These are phyloP conservation scores for Zymoseptoria passerinii DNA, from an alignment of 2,329 filamentous ascomycete species.

Conservation along the genomic window DNA sequence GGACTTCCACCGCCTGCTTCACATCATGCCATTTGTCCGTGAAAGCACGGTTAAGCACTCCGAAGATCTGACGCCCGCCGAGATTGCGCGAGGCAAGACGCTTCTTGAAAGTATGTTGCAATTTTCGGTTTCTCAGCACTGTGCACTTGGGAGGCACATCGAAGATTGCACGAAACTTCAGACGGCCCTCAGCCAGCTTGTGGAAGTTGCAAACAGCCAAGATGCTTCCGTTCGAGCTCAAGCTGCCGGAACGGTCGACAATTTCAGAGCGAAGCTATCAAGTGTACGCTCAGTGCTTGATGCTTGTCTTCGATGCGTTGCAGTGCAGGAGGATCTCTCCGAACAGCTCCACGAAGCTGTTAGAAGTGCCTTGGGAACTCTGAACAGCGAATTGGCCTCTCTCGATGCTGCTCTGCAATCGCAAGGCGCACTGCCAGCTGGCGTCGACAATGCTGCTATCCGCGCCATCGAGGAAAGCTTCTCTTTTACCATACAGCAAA, in stretches of 20 bases:
- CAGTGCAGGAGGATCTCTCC: constrained; percentile 13
- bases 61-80: constrained; percentile 72
- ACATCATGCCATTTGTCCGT: constrained; percentile 61
- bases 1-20: constrained; percentile 71
- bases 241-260: not conserved
- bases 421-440: constrained; percentile 1
- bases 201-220: constrained; percentile 2
- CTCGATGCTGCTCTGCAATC: not conserved
- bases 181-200: constrained; percentile 6
- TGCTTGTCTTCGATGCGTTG: constrained; percentile 6
- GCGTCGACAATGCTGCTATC: constrained; percentile 2
- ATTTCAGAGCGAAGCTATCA: constrained; percentile 1
- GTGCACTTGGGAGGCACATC: constrained; percentile 3
- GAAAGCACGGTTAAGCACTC: constrained; percentile 64
- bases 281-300: constrained; percentile 5
- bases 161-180: constrained; percentile 1
- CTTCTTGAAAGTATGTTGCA: constrained; percentile 80
- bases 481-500: not conserved
- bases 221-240: not conserved
- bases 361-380: not conserved
- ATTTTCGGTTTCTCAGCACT: constrained; percentile 19
- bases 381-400: not conserved
- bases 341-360: constrained; percentile 9
- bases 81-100: constrained; percentile 69
- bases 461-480: not conserved